phyloP scores from a whole-genome alignment of 495 filamentous ascomycete species.

The Glonium stellatum region DNA sequence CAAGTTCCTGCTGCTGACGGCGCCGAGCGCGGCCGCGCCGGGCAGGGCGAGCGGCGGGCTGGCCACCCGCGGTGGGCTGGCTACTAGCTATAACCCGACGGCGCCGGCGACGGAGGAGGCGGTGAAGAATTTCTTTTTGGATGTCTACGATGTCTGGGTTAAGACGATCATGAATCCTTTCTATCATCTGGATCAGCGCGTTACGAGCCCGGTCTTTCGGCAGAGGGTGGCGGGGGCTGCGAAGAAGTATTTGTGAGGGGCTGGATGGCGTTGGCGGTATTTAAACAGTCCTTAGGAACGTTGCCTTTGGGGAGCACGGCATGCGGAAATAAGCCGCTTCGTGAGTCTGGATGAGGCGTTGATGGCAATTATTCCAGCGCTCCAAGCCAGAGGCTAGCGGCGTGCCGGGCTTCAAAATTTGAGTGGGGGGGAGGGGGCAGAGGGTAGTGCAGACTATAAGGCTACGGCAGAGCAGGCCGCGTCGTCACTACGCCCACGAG shows the following conservation, averaged over 20 bases:
- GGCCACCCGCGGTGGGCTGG: slow-evolving; percentile 24
- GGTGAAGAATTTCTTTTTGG: slow-evolving; percentile 82
- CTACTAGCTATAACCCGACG: slow-evolving; percentile 64
- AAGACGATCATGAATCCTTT: slow-evolving; percentile 99
- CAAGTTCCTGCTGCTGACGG: slow-evolving; percentile 86
- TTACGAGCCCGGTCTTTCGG: slow-evolving; percentile 80
- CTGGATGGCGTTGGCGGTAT: neutral
- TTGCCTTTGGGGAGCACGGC: no score
- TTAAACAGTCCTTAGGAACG: neutral
- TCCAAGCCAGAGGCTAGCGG: no score
- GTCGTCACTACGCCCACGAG: no score
- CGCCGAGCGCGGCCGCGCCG: slow-evolving; percentile 47
- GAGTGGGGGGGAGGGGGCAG: no score
- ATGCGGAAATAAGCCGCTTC: no score
- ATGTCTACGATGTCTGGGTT: slow-evolving; percentile 89
- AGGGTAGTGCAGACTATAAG: no score
- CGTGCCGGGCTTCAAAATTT: no score
- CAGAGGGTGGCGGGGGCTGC: slow-evolving; percentile 73
- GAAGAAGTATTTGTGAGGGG: slow-evolving; percentile 74
- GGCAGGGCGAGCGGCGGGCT: slow-evolving; percentile 16
- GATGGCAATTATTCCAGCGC: no score
- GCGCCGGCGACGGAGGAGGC: slow-evolving; percentile 88
- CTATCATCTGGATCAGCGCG: slow-evolving; percentile 69
- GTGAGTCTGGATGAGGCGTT: no score
- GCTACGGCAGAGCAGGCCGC: no score